phyloP scores from a whole-genome alignment of 2,329 filamentous ascomycete species.

The Truncatella angustata region DNA sequence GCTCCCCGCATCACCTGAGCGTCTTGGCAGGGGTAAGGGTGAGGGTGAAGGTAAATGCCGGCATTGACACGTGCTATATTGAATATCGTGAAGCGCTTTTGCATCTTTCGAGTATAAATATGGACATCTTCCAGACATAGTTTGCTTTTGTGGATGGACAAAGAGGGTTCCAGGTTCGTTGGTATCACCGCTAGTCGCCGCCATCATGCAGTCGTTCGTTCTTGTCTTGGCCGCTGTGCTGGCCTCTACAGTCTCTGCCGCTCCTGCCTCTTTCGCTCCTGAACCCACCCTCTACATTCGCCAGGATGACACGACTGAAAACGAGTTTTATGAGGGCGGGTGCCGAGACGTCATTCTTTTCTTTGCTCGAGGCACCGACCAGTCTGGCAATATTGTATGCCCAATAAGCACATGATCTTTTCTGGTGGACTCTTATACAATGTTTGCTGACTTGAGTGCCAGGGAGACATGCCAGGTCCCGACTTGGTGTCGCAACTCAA shows the following conservation, averaged over 20 bases:
- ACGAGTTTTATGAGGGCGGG: conserved; percentile 33
- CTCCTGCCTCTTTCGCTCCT: not conserved
- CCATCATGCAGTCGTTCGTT: conserved; percentile 2
- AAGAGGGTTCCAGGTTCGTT: too few relatives aligned
- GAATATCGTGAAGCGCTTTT: too few relatives aligned
- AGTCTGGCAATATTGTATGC: conserved; percentile 36
- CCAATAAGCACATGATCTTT: not conserved
- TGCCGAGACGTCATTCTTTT: conserved; percentile 37
- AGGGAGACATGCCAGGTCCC: conserved; percentile 26
- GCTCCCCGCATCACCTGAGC: not conserved
- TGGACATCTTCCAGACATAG: too few relatives aligned
- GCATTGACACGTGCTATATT: too few relatives aligned
- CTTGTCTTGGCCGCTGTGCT: not conserved
- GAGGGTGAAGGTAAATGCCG: too few relatives aligned
- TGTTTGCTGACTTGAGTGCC: not conserved
- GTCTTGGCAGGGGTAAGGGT: not conserved
- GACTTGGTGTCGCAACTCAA: conserved; percentile 22
- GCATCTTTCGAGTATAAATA: too few relatives aligned
- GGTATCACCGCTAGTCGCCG: too few relatives aligned
- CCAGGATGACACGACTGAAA: conserved; percentile 16
- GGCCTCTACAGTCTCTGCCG: not conserved
- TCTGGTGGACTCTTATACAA: too few relatives aligned
- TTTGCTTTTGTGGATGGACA: too few relatives aligned
- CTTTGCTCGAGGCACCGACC: conserved; percentile 38
- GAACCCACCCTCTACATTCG: not conserved